phyloP scores from a whole-genome alignment of 2,329 filamentous ascomycete species.

The Orbilia oligospora region DNA sequence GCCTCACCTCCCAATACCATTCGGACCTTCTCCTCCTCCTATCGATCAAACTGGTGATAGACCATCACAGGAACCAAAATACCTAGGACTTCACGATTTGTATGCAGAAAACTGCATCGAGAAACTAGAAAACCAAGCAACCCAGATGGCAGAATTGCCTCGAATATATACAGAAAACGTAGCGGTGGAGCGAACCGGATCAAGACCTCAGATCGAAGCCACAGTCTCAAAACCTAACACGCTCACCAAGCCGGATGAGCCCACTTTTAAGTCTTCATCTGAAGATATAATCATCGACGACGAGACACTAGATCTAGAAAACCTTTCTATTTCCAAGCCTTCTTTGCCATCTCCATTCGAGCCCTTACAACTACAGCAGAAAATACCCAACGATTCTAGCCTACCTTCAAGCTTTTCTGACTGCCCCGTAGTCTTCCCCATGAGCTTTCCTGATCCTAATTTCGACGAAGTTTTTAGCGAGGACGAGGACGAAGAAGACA shows the following conservation, averaged over 20 bases:
- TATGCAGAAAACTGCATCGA: conserved; percentile 20
- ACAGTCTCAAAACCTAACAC: neutral
- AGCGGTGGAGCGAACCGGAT: neutral
- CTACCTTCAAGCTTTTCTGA: neutral
- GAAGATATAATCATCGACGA: neutral
- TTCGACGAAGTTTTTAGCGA: neutral
- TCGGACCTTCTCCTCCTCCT: conserved; percentile 1
- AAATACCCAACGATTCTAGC: neutral
- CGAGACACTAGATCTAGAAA: neutral
- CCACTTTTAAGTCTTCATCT: conserved; percentile 4
- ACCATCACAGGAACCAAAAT: neutral
- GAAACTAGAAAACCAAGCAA: neutral
- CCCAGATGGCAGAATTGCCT: neutral
- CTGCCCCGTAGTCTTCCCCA: neutral
- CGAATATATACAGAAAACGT: conserved; percentile 9
- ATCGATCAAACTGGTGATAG: neutral
- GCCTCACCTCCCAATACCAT: conserved; percentile 20
- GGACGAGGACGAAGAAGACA: neutral
- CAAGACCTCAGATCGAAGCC: neutral
- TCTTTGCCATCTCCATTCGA: neutral
- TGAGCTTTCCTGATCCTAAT: neutral
- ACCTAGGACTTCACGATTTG: neutral
- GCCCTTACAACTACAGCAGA: neutral
- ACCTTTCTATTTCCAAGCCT: neutral
- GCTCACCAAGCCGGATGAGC: conserved; percentile 2